Conservation (phyloP, 2,329 filamentous ascomycete species). For the Phoma sp. region DNA sequence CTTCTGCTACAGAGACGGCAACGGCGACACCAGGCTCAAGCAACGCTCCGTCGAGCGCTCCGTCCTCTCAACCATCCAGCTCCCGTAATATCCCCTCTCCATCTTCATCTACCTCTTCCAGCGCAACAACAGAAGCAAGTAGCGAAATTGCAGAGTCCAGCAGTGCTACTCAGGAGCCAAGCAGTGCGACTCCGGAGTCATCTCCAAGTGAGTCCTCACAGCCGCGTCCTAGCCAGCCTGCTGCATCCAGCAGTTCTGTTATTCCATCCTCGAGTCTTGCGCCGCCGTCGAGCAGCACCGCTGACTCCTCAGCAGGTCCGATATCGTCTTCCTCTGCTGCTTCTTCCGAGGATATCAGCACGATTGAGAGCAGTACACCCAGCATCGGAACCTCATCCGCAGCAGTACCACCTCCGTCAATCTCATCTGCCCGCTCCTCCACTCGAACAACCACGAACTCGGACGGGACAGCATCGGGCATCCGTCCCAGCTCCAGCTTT, state of each 20-base stretch:
- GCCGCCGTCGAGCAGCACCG: conserved; percentile 17
- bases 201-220: conserved; percentile 10
- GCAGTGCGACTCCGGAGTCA: conserved; percentile 15
- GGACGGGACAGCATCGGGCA: conserved; percentile 11
- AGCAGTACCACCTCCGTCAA: neutral
- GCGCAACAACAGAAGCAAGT: conserved; percentile 19
- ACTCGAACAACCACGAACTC: conserved; percentile 9
- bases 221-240: conserved; percentile 6
- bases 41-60: conserved; percentile 6
- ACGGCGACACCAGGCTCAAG: conserved; percentile 8
- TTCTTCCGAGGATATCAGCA: neutral
- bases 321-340: conserved; percentile 9
- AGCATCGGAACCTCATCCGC: conserved; percentile 1
- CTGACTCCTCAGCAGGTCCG: conserved; percentile 22
- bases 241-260: conserved; percentile 1
- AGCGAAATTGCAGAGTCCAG: conserved; percentile 16
- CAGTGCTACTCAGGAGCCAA: conserved; percentile 14
- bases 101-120: conserved; percentile 17
- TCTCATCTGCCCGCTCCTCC: conserved; percentile 8
- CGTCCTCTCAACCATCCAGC: neutral
- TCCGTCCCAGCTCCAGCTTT: conserved; percentile 10
- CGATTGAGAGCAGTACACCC: conserved; percentile 2
- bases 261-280: conserved; percentile 4
- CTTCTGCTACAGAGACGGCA: no score
- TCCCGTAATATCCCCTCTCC: conserved; percentile 15